Evolutionary conservation across 192 early-diverging fungal species (phyloP).

Genomic region (Linnemannia elongata): DNA sequence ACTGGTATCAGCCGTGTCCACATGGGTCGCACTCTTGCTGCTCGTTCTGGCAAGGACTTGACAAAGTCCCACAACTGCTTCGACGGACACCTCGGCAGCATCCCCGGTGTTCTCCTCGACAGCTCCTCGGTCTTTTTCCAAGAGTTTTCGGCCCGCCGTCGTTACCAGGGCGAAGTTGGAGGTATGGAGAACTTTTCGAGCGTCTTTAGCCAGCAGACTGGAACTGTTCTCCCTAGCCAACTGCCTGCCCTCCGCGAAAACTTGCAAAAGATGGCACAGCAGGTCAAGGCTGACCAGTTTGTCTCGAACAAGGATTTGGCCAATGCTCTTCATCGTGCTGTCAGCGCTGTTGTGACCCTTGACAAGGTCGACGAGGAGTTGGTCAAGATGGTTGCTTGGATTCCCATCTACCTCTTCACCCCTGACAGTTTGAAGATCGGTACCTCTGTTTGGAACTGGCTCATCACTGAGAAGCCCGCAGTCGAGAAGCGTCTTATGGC

Average conservation of each 20-base stretch:
- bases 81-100: constrained; percentile 14
- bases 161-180: constrained; percentile 64
- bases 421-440: constrained; percentile 83
- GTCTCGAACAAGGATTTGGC: constrained; percentile 63
- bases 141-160: constrained; percentile 63
- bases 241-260: constrained; percentile 49
- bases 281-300: constrained; percentile 56
- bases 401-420: constrained; percentile 85
- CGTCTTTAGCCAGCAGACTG: constrained; percentile 25
- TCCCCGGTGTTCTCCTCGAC: constrained; percentile 56
- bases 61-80: constrained; percentile 41
- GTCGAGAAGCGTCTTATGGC: constrained; percentile 83
- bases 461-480: constrained; percentile 82
- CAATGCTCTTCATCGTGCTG: constrained; percentile 66
- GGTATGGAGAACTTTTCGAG: constrained; percentile 46
- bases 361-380: constrained; percentile 77
- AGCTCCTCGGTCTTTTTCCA: constrained; percentile 67
- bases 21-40: constrained; percentile 78
- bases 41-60: constrained; percentile 43
- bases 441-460: constrained; percentile 87
- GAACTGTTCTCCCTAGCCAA: constrained; percentile 45
- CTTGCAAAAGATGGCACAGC: constrained; percentile 50
- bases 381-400: constrained; percentile 85
- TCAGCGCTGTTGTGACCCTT: constrained; percentile 57
- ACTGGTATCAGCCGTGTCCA: constrained; percentile 69